Evolutionary conservation across 345 rosid species (phyloP).

Genomic region (Citrus hindsii): DNA sequence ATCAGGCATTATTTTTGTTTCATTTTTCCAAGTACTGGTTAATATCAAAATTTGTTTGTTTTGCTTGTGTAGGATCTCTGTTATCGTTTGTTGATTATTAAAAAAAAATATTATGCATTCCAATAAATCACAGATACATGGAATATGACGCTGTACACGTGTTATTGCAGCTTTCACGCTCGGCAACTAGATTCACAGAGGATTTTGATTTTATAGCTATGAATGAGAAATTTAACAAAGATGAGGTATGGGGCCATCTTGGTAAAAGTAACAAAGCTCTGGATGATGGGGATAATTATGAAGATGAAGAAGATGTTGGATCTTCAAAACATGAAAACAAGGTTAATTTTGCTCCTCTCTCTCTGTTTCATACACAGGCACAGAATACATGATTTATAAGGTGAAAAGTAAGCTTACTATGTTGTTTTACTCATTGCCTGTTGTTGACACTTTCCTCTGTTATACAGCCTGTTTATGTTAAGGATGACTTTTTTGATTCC

Average conservation of each 20-base stretch:
- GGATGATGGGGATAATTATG: constrained; percentile 28
- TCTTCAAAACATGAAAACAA: constrained; percentile 22
- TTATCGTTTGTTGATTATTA: neutral
- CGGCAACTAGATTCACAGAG: constrained; percentile 40
- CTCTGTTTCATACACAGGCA: neutral
- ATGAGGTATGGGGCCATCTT: constrained; percentile 60
- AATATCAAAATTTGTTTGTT: neutral
- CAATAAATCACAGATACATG: neutral
- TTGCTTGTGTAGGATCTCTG: neutral
- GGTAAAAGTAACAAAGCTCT: constrained; percentile 35
- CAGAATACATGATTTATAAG: neutral
- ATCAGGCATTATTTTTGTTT: neutral
- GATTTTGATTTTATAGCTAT: constrained; percentile 55
- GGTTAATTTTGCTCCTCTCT: constrained; percentile 11
- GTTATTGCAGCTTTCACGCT: constrained; percentile 35
- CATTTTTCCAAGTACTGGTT: neutral
- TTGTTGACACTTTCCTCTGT: neutral
- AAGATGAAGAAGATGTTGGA: constrained; percentile 34
- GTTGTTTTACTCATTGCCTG: neutral
- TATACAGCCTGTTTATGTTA: constrained; percentile 45
- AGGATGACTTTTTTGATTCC: constrained; percentile 58
- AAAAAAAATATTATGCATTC: neutral
- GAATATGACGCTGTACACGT: neutral
- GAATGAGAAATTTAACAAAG: constrained; percentile 61
- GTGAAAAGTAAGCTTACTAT: neutral